These are phyloP conservation scores for Arthrocladium fulminans DNA, from an alignment of 2,329 filamentous ascomycete species.

Conservation along the genomic window DNA sequence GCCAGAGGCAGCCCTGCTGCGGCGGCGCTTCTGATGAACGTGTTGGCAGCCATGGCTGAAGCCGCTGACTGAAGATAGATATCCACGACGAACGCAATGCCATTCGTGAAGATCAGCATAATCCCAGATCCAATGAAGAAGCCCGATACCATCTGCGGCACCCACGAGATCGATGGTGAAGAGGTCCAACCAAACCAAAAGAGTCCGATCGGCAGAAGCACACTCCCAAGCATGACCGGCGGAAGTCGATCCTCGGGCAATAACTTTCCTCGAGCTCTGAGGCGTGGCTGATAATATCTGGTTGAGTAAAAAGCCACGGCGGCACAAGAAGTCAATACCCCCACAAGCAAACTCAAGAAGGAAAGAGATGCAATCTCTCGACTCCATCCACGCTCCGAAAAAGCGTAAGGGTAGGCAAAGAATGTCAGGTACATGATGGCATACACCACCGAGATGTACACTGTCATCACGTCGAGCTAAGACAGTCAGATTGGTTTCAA, in stretches of 20 bases:
- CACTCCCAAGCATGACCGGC: constrained; percentile 44
- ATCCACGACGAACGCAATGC: constrained; percentile 26
- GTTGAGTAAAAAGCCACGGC: constrained; percentile 64
- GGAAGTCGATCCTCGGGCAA: constrained; percentile 57
- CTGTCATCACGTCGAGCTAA: constrained; percentile 64
- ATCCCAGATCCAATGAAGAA: constrained; percentile 73
- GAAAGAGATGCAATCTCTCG: constrained; percentile 64
- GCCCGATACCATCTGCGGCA: constrained; percentile 67
- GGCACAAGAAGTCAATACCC: constrained; percentile 45
- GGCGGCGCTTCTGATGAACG: constrained; percentile 15
- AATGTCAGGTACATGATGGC: constrained; percentile 83
- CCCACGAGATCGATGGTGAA: constrained; percentile 51
- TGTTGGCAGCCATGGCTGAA: constrained; percentile 19
- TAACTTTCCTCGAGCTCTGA: constrained; percentile 62
- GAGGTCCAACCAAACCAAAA: constrained; percentile 54
- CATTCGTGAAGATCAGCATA: constrained; percentile 61
- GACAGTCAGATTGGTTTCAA: constrained; percentile 65
- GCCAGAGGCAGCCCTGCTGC: constrained; percentile 18
- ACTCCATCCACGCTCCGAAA: constrained; percentile 66
- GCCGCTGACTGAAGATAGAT: constrained; percentile 18
- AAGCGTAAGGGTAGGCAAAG: constrained; percentile 82
- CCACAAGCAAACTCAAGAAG: constrained; percentile 62
- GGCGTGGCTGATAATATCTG: constrained; percentile 56
- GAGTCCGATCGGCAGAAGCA: constrained; percentile 45
- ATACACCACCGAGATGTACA: constrained; percentile 68